Evolutionary conservation across 78 protist species (phyloP).

Genomic region (Planoprotostelium fungivorum): DNA sequence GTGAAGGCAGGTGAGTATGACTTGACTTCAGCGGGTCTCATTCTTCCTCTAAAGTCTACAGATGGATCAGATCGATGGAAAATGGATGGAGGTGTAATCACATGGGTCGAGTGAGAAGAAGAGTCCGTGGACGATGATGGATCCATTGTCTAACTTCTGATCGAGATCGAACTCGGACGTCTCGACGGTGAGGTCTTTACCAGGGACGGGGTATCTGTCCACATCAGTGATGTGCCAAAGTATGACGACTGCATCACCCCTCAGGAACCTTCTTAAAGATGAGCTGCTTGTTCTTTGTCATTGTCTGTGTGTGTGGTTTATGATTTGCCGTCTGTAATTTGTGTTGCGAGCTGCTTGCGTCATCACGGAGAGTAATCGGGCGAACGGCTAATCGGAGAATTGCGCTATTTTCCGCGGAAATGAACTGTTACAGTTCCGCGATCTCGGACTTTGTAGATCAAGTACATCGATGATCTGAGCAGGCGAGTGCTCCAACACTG

Average conservation of each 20-base stretch:
- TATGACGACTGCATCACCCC: neutral
- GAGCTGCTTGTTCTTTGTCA: neutral
- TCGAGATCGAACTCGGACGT: neutral
- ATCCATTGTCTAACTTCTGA: neutral
- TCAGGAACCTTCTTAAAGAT: neutral
- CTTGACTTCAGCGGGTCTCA: neutral
- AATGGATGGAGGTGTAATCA: neutral
- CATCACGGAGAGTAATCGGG: too few relatives aligned
- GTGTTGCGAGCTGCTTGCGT: too few relatives aligned
- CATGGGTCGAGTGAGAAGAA: neutral
- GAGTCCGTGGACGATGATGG: neutral
- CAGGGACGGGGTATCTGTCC: neutral
- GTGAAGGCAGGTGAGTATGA: neutral
- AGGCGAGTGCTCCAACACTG: too few relatives aligned
- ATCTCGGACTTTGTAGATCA: too few relatives aligned
- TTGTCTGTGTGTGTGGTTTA: too few relatives aligned
- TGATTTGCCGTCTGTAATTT: too few relatives aligned
- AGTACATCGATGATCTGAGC: too few relatives aligned
- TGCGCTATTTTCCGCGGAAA: too few relatives aligned
- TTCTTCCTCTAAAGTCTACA: neutral
- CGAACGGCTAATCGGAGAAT: too few relatives aligned
- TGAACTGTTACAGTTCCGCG: too few relatives aligned
- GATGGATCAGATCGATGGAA: neutral
- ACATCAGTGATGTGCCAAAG: neutral
- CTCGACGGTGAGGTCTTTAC: neutral